A percentile compares a stretch with the other conserved stretches of the same genome.
Conservation (phyloP, 2,329 filamentous ascomycete genomes). For the Fusarium circinatum region DNA sequence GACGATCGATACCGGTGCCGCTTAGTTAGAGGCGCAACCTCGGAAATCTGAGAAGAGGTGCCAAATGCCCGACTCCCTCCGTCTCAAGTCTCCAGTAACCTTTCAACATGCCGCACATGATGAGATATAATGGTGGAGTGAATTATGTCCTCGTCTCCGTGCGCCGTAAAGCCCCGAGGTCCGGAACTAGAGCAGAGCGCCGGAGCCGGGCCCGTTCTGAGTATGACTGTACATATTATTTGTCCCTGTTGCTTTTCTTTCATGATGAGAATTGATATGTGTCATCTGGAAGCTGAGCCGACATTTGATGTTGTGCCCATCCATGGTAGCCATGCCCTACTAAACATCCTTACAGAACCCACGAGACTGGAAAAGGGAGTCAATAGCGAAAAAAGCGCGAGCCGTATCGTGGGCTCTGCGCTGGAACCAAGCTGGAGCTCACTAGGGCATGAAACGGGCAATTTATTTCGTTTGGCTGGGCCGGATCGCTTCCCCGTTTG, state of each 20-base stretch:
- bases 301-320: constrained; percentile 22
- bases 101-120: constrained; percentile 26
- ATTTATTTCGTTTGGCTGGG: constrained; percentile 40
- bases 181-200: constrained; percentile 11
- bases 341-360: constrained; percentile 19
- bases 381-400: constrained; percentile 31
- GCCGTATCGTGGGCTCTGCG: constrained; percentile 37
- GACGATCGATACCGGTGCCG: constrained; percentile 32
- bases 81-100: constrained; percentile 18
- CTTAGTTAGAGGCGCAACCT: constrained; percentile 19
- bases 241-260: constrained; percentile 14
- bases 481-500: constrained; percentile 42
- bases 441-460: constrained; percentile 40
- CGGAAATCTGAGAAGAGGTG: constrained; percentile 7
- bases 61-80: constrained; percentile 12
- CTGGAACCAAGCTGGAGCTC: constrained; percentile 26
- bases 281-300: constrained; percentile 28
- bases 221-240: constrained; percentile 1
- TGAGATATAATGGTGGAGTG: constrained; percentile 22
- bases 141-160: constrained; percentile 9
- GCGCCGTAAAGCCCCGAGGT: constrained; percentile 34
- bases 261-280: constrained; percentile 1
- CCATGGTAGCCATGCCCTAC: background rate
- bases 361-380: constrained; percentile 36
- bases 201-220: constrained; percentile 1